Base-by-base conservation (phyloP, 345 rosid species). In the Viola odorata region DNA sequence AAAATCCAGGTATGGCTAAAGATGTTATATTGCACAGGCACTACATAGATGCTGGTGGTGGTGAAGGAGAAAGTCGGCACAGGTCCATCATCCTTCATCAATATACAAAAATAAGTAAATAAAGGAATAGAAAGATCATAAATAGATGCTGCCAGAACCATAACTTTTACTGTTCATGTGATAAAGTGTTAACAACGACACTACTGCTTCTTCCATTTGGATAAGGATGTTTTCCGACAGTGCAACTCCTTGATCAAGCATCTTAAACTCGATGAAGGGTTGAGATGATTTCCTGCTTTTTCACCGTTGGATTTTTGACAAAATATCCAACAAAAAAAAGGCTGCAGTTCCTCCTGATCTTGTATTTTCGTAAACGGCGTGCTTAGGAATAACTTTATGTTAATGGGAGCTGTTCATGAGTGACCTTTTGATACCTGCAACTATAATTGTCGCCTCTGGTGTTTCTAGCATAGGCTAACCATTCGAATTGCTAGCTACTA, bases 321-420 rank as follows among this genome's bases (percentile, higher is more conserved):
- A 67, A 36, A 42, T 63, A 11, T 47, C 58, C 53, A 50, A 9
- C 52, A 6, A 17, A 63, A 53, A 64, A 37, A 40, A 50, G 42
- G 60, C 53, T 41, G 38, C 40, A 55, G 32, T 45, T 57, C 63
- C 16, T 55, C 56, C 60, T 58, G 60, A 38, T 63, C 65, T 7
- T 67, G 50, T 66, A 14, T 39, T 57, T 50, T 15, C 49, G 15
- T 64, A 56, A 38, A 55, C 39, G 41, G 56, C 68, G 66, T 53
- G 12, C 38, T 63, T 56, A 38, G 37, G 76, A 76, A 71, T 71
- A 63, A 65, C 66, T 63, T 76, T 68, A 55, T 38, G 0, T 60
- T 49, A 69, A 50, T 40, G 68, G 67, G 64, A 41, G 48, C 9
- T 0, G 11, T 42, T 55, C 47, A 45, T 70, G 70, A 68, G 59